Evolutionary conservation across 2,329 filamentous ascomycete genomes (phyloP).

Genomic region (Claviceps sp.): DNA sequence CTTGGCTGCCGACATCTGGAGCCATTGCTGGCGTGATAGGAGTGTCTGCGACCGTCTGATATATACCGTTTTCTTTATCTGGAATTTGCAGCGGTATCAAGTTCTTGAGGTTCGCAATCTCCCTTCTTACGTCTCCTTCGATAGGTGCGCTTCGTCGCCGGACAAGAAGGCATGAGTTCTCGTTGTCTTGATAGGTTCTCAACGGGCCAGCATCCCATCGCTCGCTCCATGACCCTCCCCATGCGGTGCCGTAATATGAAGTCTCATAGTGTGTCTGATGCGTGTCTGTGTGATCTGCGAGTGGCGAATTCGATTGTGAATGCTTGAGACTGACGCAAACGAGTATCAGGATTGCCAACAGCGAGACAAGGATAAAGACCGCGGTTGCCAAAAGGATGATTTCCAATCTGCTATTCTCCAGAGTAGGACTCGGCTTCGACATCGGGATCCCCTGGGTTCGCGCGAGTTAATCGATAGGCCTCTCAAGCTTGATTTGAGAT

Average conservation of each 20-base stretch:
- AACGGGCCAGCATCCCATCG: slow-evolving; percentile 4
- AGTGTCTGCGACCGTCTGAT: not conserved
- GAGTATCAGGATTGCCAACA: slow-evolving; percentile 20
- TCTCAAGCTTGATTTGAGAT: not conserved
- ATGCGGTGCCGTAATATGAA: slow-evolving; percentile 5
- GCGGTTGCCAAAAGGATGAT: slow-evolving; percentile 20
- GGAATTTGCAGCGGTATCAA: slow-evolving; percentile 1
- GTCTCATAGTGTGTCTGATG: too few relatives aligned
- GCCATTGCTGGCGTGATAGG: not conserved
- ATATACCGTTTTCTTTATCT: not conserved
- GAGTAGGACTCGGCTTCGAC: slow-evolving; percentile 11
- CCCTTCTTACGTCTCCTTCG: slow-evolving; percentile 12
- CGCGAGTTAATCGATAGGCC: not conserved
- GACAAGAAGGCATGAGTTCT: slow-evolving; percentile 12
- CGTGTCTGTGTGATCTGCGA: not conserved
- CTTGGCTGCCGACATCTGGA: not conserved
- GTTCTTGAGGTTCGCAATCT: slow-evolving; percentile 11
- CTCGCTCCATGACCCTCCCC: slow-evolving; percentile 9
- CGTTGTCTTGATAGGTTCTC: slow-evolving; percentile 10
- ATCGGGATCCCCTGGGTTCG: slow-evolving; percentile 6
- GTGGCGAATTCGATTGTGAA: not conserved
- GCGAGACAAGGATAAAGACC: slow-evolving; percentile 19
- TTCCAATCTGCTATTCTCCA: slow-evolving; percentile 19
- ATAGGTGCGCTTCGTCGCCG: slow-evolving; percentile 15
- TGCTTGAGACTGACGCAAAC: slow-evolving; percentile 13